phyloP scores from a whole-genome alignment of 306 rosid species.

The Trifolium repens region DNA sequence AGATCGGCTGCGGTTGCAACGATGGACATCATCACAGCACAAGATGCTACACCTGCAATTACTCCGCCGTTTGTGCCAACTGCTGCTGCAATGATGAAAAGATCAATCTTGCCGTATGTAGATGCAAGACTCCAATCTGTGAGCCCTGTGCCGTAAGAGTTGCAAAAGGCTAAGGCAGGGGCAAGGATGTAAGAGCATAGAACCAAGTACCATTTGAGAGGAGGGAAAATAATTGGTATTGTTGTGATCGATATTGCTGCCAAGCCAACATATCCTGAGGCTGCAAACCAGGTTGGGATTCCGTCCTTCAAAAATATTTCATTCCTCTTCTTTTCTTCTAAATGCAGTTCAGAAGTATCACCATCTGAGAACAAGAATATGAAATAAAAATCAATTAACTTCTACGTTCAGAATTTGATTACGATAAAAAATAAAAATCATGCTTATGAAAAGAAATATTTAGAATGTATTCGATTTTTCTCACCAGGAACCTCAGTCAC shows the following conservation, averaged over 20 bases:
- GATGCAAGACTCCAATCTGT: slow-evolving; percentile 82
- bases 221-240: slow-evolving; percentile 86
- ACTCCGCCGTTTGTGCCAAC: slow-evolving; percentile 89
- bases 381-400: slow-evolving; percentile 34
- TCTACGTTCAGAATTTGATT: background rate
- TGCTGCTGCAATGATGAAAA: slow-evolving; percentile 75
- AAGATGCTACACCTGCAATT: slow-evolving; percentile 81
- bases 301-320: slow-evolving; percentile 78
- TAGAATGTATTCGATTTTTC: slow-evolving; percentile 34
- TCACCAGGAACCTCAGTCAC: slow-evolving; percentile 61
- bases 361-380: slow-evolving; percentile 55
- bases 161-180: slow-evolving; percentile 94
- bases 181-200: slow-evolving; percentile 82
- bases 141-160: slow-evolving; percentile 91
- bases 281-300: slow-evolving; percentile 88
- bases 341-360: slow-evolving; percentile 51
- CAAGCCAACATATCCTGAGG: slow-evolving; percentile 79
- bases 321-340: slow-evolving; percentile 65
- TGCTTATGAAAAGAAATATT: slow-evolving; percentile 21
- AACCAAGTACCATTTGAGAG: slow-evolving; percentile 93
- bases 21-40: slow-evolving; percentile 93
- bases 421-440: slow-evolving; percentile 17
- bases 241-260: slow-evolving; percentile 74
- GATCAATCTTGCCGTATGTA: slow-evolving; percentile 92
- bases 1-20: slow-evolving; percentile 98